phyloP scores from a whole-genome alignment of 2,329 filamentous ascomycete species.

The Conoideocrella luteorostrata region DNA sequence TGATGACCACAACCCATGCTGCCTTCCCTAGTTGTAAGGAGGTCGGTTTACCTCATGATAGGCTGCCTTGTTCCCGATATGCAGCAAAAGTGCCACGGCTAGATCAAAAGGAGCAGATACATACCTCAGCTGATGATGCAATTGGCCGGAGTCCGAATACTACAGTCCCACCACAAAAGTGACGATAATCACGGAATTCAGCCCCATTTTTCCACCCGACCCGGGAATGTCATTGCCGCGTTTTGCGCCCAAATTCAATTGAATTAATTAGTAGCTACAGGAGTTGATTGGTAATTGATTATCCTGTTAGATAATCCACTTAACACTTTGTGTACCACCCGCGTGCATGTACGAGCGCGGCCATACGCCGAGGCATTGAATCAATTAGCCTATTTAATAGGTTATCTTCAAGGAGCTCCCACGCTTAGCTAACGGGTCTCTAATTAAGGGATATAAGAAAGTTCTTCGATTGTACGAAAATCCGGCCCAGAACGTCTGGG shows the following conservation, averaged over 20 bases:
- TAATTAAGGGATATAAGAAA: constrained; percentile 1
- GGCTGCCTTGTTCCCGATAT: too few relatives aligned
- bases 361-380: constrained; percentile 1
- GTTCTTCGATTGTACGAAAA: constrained; percentile 3
- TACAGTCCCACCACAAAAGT: too few relatives aligned
- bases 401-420: constrained; percentile 7
- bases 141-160: too few relatives aligned
- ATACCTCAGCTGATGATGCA: too few relatives aligned
- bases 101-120: too few relatives aligned
- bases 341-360: neutral
- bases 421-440: constrained; percentile 3
- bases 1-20: too few relatives aligned
- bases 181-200: too few relatives aligned
- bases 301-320: neutral
- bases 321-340: constrained; percentile 9
- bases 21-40: too few relatives aligned
- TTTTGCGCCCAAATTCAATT: neutral
- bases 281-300: neutral
- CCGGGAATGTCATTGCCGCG: neutral
- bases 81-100: too few relatives aligned
- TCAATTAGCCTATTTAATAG: constrained; percentile 3
- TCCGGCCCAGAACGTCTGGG: constrained; percentile 7
- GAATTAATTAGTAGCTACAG: neutral
- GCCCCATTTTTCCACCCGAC: neutral
- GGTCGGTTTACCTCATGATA: too few relatives aligned